phyloP scores from a whole-genome alignment of 495 filamentous ascomycete genomes.

The Pseudotulostoma volvatum region DNA sequence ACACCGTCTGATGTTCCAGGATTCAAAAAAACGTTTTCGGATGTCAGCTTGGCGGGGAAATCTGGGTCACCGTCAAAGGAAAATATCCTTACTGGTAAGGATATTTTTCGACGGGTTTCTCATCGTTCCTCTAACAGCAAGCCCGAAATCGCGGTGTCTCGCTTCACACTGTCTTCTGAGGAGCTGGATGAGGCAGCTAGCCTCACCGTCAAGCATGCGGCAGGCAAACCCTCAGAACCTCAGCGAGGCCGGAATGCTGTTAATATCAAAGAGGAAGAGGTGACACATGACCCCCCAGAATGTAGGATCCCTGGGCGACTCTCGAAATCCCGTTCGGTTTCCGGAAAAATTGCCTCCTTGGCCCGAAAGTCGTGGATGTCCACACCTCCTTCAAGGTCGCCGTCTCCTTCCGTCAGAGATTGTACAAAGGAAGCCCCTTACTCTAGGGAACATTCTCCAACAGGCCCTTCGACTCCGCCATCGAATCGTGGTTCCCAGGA shows the following conservation, averaged over 20 bases:
- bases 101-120: constrained; percentile 30
- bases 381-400: constrained; percentile 43
- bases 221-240: constrained; percentile 12
- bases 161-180: constrained; percentile 23
- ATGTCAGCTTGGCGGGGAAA: constrained; percentile 19
- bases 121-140: constrained; percentile 22
- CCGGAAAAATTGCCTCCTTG: constrained; percentile 48
- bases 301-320: too few relatives aligned
- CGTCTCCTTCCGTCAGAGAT: constrained; percentile 36
- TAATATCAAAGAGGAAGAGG: constrained; percentile 4
- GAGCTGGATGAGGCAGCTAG: constrained; percentile 16
- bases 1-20: constrained; percentile 12
- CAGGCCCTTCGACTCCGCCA: constrained; percentile 15
- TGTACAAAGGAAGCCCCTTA: constrained; percentile 20
- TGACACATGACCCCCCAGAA: background rate
- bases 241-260: constrained; percentile 24
- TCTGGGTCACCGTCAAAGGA: constrained; percentile 27
- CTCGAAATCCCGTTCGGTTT: constrained; percentile 36
- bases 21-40: constrained; percentile 32
- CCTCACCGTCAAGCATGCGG: constrained; percentile 6
- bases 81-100: constrained; percentile 28
- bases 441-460: constrained; percentile 24
- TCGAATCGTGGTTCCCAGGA: constrained; percentile 16
- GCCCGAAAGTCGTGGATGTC: constrained; percentile 52
- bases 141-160: constrained; percentile 19